Percentiles rank a stretch among this genome's conserved stretches.
These are phyloP conservation scores for Hyaloscypha variabilis DNA, from an alignment of 495 filamentous ascomycete genomes.

Conservation along the genomic window DNA sequence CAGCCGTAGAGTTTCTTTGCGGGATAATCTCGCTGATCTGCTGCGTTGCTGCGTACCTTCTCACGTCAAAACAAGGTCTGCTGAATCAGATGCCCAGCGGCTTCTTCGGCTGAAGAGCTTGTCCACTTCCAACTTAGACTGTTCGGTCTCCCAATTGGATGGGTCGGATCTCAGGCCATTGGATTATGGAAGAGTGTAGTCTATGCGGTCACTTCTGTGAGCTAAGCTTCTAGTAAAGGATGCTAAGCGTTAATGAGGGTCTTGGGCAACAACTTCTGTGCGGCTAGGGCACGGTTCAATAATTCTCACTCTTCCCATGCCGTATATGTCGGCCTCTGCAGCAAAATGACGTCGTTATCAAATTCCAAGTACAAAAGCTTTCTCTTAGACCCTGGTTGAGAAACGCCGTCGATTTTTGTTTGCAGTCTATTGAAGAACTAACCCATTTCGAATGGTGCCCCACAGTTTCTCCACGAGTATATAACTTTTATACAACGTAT, in stretches of 20 bases:
- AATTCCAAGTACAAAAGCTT: background rate
- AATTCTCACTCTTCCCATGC: background rate
- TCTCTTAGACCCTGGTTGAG: background rate
- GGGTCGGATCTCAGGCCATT: background rate
- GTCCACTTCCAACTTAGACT: background rate
- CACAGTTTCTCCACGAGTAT: background rate
- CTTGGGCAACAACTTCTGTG: background rate
- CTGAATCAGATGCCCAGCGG: background rate
- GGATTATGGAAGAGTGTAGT: background rate
- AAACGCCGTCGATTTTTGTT: background rate
- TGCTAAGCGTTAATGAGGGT: background rate
- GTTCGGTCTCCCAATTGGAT: background rate
- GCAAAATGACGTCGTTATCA: background rate
- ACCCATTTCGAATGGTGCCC: background rate
- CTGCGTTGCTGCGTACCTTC: background rate
- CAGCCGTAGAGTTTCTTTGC: background rate
- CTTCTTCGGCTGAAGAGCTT: background rate
- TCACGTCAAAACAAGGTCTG: background rate
- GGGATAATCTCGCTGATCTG: background rate
- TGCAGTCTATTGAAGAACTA: background rate
- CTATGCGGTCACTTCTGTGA: slow-evolving; percentile 12
- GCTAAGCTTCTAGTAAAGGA: slow-evolving; percentile 10
- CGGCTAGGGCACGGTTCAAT: background rate
- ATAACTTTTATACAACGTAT: background rate
- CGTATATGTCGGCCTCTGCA: background rate